Percentiles rank a stretch among this genome's conserved stretches.
Conservation (phyloP, 192 early-diverging fungal species). For the Coemansia sp. region DNA sequence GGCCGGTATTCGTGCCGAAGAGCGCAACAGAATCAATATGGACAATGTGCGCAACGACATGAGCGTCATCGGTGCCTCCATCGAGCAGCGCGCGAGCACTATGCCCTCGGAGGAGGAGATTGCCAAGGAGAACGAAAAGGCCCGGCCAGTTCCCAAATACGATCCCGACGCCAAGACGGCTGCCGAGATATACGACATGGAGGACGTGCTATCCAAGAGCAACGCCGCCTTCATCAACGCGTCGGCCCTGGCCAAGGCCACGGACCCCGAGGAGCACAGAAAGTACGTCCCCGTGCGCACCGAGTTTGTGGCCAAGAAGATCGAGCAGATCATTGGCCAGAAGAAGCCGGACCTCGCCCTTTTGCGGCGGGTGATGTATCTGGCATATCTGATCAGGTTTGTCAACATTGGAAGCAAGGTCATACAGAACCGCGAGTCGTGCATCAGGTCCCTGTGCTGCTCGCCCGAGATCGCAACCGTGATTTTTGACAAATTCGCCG, state of each 20-base stretch:
- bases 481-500: constrained; percentile 66
- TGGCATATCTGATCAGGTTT: constrained; percentile 76
- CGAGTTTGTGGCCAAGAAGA: constrained; percentile 36
- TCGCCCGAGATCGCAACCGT: constrained; percentile 53
- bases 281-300: constrained; percentile 21
- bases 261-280: constrained; percentile 35
- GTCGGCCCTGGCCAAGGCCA: constrained; percentile 54
- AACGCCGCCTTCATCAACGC: constrained; percentile 67
- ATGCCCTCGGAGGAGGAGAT: constrained; percentile 62
- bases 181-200: constrained; percentile 78
- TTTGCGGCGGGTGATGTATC: constrained; percentile 67
- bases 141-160: constrained; percentile 75
- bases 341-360: constrained; percentile 25
- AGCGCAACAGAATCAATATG: constrained; percentile 84
- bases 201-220: constrained; percentile 64
- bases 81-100: constrained; percentile 62
- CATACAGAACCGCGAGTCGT: constrained; percentile 53
- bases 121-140: constrained; percentile 53
- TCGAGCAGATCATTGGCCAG: constrained; percentile 26
- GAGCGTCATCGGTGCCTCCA: constrained; percentile 64
- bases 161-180: constrained; percentile 64
- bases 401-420: constrained; percentile 45
- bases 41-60: constrained; percentile 62
- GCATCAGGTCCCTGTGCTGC: constrained; percentile 51
- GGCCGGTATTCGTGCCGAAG: constrained; percentile 74